Evolutionary conservation across 2,329 filamentous ascomycete species (phyloP).

Genomic region (Aureobasidium uvarum): DNA sequence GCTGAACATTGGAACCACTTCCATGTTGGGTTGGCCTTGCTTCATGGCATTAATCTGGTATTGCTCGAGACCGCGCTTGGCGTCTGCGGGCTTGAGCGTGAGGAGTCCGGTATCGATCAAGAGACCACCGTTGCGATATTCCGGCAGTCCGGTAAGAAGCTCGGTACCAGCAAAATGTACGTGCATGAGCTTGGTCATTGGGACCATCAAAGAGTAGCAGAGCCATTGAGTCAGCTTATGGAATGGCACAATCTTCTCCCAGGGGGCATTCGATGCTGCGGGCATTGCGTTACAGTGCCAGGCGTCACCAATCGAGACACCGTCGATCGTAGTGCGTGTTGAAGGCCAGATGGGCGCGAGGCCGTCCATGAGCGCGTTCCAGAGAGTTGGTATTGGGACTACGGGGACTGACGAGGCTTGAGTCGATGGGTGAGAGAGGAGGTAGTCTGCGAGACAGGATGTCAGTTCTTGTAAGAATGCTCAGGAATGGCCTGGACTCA

Average conservation of each 20-base stretch:
- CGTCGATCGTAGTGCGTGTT: conserved; percentile 82
- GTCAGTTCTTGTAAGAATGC: conserved; percentile 24
- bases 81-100: conserved; percentile 68
- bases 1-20: conserved; percentile 71
- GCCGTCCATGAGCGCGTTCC: conserved; percentile 86
- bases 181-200: conserved; percentile 76
- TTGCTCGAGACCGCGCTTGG: conserved; percentile 66
- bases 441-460: conserved; percentile 64
- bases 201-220: conserved; percentile 88
- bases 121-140: conserved; percentile 88
- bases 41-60: conserved; percentile 69
- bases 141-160: conserved; percentile 82
- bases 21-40: conserved; percentile 68
- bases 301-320: conserved; percentile 83
- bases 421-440: conserved; percentile 88
- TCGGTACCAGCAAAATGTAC: conserved; percentile 79
- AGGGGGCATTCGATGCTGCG: conserved; percentile 64
- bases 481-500: conserved; percentile 44
- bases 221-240: conserved; percentile 96
- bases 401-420: conserved; percentile 86
- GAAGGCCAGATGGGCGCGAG: conserved; percentile 84
- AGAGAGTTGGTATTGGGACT: conserved; percentile 80
- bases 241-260: conserved; percentile 84
- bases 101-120: conserved; percentile 82
- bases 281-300: conserved; percentile 90